phyloP scores from a whole-genome alignment of 202 grass and related monocot species.

The Elaeis oleifera region DNA sequence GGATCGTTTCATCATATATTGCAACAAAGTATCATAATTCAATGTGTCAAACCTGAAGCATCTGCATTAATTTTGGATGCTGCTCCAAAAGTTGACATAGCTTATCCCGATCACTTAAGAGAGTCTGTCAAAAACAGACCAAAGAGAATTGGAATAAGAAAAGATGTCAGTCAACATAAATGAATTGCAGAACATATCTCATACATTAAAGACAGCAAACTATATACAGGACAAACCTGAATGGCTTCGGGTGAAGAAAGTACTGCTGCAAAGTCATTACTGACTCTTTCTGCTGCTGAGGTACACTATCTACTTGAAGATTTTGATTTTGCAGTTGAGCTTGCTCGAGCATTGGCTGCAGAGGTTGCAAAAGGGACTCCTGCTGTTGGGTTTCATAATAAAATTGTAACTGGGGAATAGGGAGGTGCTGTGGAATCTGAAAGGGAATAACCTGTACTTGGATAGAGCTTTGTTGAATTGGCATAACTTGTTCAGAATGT shows the following conservation, averaged over 20 bases:
- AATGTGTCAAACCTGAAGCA: slow-evolving; percentile 76
- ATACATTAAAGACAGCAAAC: background rate
- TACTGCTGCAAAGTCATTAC: slow-evolving; percentile 63
- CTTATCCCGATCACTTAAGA: slow-evolving; percentile 78
- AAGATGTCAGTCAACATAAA: background rate
- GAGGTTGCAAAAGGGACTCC: slow-evolving; percentile 33
- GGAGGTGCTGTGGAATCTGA: slow-evolving; percentile 65
- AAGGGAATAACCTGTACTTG: slow-evolving; percentile 49
- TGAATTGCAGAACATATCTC: background rate
- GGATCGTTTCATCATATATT: background rate
- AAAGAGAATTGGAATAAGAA: background rate
- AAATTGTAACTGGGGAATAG: slow-evolving; percentile 56
- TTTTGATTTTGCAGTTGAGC: slow-evolving; percentile 39
- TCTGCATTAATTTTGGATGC: slow-evolving; percentile 96
- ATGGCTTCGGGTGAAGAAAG: slow-evolving; percentile 95
- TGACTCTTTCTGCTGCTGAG: slow-evolving; percentile 57
- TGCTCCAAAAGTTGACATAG: slow-evolving; percentile 84
- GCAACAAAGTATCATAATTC: background rate
- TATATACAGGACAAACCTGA: slow-evolving; percentile 39
- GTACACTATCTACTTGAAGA: slow-evolving; percentile 42
- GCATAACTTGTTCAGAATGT: slow-evolving; percentile 34
- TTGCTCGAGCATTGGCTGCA: slow-evolving; percentile 35
- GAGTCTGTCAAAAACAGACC: slow-evolving; percentile 33
- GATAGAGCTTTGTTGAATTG: slow-evolving; percentile 39
- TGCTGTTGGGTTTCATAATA: slow-evolving; percentile 59